These are phyloP conservation scores for Boletales sp. DNA, from an alignment of 768 basidiomycete genomes.

Conservation along the genomic window DNA sequence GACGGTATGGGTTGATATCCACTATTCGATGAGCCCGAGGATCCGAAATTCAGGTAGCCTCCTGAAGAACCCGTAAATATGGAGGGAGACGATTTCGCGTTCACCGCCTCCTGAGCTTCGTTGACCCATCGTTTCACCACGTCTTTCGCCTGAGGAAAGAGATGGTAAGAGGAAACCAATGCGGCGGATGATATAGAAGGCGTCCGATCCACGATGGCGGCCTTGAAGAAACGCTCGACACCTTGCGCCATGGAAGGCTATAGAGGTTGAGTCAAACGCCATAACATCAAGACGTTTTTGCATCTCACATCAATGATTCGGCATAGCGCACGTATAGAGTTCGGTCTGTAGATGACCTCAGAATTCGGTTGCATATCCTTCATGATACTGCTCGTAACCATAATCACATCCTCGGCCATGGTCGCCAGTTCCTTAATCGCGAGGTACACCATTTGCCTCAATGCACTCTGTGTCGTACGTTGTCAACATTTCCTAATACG, in stretches of 20 bases:
- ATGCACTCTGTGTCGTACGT: slow-evolving; percentile 61
- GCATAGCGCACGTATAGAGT: slow-evolving; percentile 94
- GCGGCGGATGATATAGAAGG: slow-evolving; percentile 95
- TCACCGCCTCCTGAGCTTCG: slow-evolving; percentile 95
- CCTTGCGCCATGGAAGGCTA: slow-evolving; percentile 99
- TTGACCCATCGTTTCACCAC: slow-evolving; percentile 99
- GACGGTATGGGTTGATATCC: slow-evolving; percentile 79
- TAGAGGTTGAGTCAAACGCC: slow-evolving; percentile 1
- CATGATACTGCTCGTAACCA: slow-evolving; percentile 99
- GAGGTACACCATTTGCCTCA: slow-evolving; percentile 97
- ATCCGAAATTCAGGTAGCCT: slow-evolving; percentile 73
- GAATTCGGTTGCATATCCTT: slow-evolving; percentile 99
- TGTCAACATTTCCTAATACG: slow-evolving; percentile 2
- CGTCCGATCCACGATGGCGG: slow-evolving; percentile 96
- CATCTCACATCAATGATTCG: slow-evolving; percentile 90
- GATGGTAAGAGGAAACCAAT: slow-evolving; percentile 94
- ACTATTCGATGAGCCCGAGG: slow-evolving; percentile 46
- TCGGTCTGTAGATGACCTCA: slow-evolving; percentile 97
- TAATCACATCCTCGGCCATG: slow-evolving; percentile 98
- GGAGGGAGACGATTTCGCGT: slow-evolving; percentile 72
- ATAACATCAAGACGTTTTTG: slow-evolving; percentile 36
- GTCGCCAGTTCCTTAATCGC: slow-evolving; percentile 96
- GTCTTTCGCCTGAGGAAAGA: slow-evolving; percentile 89
- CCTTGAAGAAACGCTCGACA: slow-evolving; percentile 98
- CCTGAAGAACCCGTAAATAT: slow-evolving; percentile 58